Base-by-base conservation (phyloP, 805 yeast species). In the Cyberlindnera mrakii region DNA sequence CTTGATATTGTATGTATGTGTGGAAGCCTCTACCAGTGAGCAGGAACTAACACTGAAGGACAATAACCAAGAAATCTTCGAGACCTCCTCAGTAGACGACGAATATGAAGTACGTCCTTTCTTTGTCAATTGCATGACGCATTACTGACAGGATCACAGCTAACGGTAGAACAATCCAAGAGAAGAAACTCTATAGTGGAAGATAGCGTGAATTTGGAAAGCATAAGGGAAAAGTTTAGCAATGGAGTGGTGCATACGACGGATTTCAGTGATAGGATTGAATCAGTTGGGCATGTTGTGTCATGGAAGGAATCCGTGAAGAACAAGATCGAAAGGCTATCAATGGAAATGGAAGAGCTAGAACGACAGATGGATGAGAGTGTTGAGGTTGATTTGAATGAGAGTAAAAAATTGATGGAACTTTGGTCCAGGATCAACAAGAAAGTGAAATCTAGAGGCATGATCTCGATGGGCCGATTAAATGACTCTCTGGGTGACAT, bases 51-150 rank as follows among this genome's bases (percentile, higher is more conserved):
- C 30, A 13, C 9, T 35, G 39, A 39, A 56, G 59, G 66, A 60
- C 37, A 30, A 41, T 20, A 57, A 49, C 64, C 60, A 53, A 43
- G 73, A 66, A 29, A 65, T 73, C 3, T 72, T 62, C 46, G 77
- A 73, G 52, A 70, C 77, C 6, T 55, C 59, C 3, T 60, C 57
- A 39, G 49, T 50, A 1, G 74, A 76, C 4, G 77, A 72, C 43
- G 54, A 66, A 3, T 68, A 68, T 38, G 66, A 66, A 20, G 64
- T 60, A 5, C 52, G 55, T 32, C 36, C 14, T 15, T 34, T 15
- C 20, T 23, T 23, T 10, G 9, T 23, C 9, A 10, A 23, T 23
- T 23, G 2, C 5, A 9, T 2, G 6, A 11, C 10, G 10, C 27
- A 9, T 23, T 23, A 23, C 27, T 23, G 11, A 23, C 27, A 23